These are phyloP conservation scores for Acephala macrosclerotiorum DNA, from an alignment of 2,329 filamentous ascomycete genomes.

Conservation along the genomic window DNA sequence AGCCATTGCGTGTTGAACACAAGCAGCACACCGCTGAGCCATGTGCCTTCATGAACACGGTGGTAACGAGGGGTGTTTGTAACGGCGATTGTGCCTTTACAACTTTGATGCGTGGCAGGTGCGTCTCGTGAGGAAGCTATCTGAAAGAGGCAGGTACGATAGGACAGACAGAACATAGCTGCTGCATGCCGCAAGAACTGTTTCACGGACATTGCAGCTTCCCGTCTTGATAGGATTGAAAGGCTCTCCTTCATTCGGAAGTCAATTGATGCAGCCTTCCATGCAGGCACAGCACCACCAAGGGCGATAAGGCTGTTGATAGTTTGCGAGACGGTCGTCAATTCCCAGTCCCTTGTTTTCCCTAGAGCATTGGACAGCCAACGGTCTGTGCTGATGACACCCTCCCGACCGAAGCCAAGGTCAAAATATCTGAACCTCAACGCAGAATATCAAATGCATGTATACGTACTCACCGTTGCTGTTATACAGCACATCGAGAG, in stretches of 20 bases:
- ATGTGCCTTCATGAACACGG: not conserved
- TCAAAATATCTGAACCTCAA: not conserved
- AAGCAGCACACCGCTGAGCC: constrained; percentile 1
- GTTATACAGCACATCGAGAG: not conserved
- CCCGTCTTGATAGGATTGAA: not conserved
- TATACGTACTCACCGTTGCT: not conserved
- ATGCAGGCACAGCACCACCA: not conserved
- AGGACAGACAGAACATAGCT: not conserved
- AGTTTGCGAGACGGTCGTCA: not conserved
- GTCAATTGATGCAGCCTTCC: not conserved
- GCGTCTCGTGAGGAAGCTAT: not conserved
- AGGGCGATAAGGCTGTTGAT: not conserved
- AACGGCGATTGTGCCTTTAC: not conserved
- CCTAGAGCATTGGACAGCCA: not conserved
- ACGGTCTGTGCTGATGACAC: constrained; percentile 2
- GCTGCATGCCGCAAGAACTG: not conserved
- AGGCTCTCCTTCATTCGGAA: not conserved
- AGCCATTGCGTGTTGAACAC: not conserved
- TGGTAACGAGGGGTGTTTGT: not conserved
- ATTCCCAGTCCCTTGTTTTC: not conserved
- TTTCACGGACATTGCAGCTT: not conserved
- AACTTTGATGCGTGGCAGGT: not conserved
- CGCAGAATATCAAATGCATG: not conserved
- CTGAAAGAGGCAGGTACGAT: not conserved
- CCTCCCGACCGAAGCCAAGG: not conserved